Evolutionary conservation across 208 protist genomes (phyloP), one percentile per base, ranked within the genome.

Genomic region (Acanthamoeba healyi): DNA sequence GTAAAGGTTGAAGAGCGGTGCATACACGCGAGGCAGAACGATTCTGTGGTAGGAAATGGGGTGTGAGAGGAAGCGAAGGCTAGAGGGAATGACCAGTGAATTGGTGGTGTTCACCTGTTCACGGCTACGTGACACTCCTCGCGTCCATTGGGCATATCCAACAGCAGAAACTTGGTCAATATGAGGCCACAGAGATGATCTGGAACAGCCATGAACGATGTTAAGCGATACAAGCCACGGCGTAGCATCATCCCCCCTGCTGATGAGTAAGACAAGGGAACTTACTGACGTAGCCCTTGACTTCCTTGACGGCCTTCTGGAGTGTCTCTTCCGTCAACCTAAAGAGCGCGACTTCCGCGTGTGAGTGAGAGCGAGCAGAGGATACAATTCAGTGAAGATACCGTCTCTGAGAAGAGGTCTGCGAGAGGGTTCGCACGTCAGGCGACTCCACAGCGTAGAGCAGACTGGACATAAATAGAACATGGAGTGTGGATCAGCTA

Each of bases 381-480:
- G n/a, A n/a, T n/a, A n/a, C n/a, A n/a, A n/a, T 1, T 36, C 7
- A 32, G 6, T 40, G 29, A 9, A 10, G 32, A n/a, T 36, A 90
- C 86, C 86, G 56, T 32, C 49, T 67, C 86, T 92, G 86, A 26
- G 86, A 92, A 0, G 63, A 67, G 14, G 49, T 42, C 36, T 77
- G 38, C 9, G 86, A 92, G n/a, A 92, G 86, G 34, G 58, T 74
- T 2, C 86, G 54, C 86, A 92, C 86, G 26, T 92, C 86, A 26
- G 86, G 86, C 26, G 86, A 92, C 58, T 92, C 86, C 36, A 92
- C 86, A 14, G 86, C 86, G 42, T 92, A 92, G 29, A 56, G 49
- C 26, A 92, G 63, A 15, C 86, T 67, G 42, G 4, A 36, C 17
- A 84, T n/a, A 6, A 36, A 29, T 22, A 49, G 24, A 26, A 10